Percentiles rank a stretch among this genome's conserved stretches.
phyloP scores from a whole-genome alignment of 495 filamentous ascomycete genomes.

The Astrocystis sublimbata region DNA sequence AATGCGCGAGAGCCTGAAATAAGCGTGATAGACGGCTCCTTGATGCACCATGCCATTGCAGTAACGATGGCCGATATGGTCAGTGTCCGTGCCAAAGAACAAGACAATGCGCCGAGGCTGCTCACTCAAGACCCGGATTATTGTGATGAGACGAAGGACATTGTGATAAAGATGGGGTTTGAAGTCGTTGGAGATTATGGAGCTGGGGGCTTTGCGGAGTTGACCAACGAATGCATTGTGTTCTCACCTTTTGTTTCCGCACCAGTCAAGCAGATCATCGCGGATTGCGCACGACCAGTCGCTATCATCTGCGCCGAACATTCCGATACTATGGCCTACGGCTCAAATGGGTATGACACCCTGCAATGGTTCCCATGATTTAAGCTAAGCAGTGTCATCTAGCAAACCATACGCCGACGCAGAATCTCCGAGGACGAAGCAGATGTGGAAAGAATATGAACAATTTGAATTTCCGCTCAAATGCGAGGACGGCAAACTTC shows the following conservation, averaged over 20 bases:
- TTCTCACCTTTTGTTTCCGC: slow-evolving; percentile 39
- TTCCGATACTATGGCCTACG: slow-evolving; percentile 16
- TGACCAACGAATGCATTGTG: slow-evolving; percentile 39
- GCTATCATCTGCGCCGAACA: slow-evolving; percentile 21
- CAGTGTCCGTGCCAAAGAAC: slow-evolving; percentile 1
- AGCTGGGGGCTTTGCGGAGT: slow-evolving; percentile 45
- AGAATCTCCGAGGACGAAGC: slow-evolving; percentile 41
- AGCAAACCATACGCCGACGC: slow-evolving; percentile 38
- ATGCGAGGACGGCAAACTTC: not conserved
- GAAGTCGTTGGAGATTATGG: slow-evolving; percentile 42
- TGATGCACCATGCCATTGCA: slow-evolving; percentile 14
- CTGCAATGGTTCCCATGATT: not conserved
- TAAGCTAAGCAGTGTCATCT: slow-evolving; percentile 13
- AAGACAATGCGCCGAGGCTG: slow-evolving; percentile 30
- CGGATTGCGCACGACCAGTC: slow-evolving; percentile 40
- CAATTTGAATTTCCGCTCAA: slow-evolving; percentile 29
- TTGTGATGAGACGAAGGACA: slow-evolving; percentile 34
- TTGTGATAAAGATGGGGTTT: slow-evolving; percentile 40
- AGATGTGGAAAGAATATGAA: slow-evolving; percentile 31
- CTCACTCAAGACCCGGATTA: slow-evolving; percentile 42
- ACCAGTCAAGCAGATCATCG: slow-evolving; percentile 39
- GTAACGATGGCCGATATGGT: slow-evolving; percentile 21
- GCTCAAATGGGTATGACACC: not conserved
- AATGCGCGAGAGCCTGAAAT: slow-evolving; percentile 34
- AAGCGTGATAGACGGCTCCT: slow-evolving; percentile 11